phyloP scores from a whole-genome alignment of 345 rosid genomes.

The Salix caprea region DNA sequence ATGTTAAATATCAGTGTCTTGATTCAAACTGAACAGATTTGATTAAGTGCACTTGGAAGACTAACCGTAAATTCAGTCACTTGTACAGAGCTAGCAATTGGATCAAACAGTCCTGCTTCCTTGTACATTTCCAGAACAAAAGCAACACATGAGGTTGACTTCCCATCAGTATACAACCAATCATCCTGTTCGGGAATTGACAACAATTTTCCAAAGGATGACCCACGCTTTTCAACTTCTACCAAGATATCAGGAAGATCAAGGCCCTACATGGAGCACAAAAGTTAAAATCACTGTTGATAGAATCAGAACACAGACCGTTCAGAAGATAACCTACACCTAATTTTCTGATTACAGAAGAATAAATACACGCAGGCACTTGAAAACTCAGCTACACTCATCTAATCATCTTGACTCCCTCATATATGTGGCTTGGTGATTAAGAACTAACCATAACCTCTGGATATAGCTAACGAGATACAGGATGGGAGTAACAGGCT shows the following conservation, averaged over 20 bases:
- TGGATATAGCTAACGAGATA: background rate
- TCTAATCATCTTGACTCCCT: background rate
- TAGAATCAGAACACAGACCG: background rate
- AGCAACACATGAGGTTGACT: constrained; percentile 88
- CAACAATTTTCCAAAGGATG: constrained; percentile 76
- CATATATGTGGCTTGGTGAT: background rate
- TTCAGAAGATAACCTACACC: constrained; percentile 3
- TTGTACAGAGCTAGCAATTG: constrained; percentile 59
- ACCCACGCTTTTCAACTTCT: constrained; percentile 81
- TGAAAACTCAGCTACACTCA: background rate
- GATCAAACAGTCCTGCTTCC: constrained; percentile 87
- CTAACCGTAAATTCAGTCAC: constrained; percentile 96
- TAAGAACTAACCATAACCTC: background rate
- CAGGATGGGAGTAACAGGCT: background rate
- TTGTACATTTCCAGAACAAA: constrained; percentile 92
- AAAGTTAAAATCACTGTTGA: background rate
- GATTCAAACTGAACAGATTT: background rate
- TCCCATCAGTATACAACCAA: constrained; percentile 90
- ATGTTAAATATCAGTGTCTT: background rate
- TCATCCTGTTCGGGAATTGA: constrained; percentile 96
- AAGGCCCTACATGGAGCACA: constrained; percentile 52
- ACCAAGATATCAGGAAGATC: constrained; percentile 76
- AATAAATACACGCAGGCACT: background rate
- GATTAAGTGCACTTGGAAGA: background rate
- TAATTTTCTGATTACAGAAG: background rate